Evolutionary conservation across 2,329 filamentous ascomycete species (phyloP), one percentile per base, ranked within the genome.

Genomic region (Scedosporium boydii): DNA sequence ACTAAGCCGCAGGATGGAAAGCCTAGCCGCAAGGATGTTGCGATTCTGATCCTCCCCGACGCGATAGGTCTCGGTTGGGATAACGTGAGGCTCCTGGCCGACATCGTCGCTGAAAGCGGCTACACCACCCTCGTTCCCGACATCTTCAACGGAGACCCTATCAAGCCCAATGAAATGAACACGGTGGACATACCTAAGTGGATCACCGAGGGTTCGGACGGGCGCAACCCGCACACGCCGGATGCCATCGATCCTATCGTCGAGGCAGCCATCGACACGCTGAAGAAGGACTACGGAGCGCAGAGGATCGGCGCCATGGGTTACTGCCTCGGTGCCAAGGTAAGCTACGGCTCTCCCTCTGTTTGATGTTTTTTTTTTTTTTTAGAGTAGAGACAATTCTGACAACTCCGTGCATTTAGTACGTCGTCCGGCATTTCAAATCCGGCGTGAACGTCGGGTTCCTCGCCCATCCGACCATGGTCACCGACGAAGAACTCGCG

Each of bases 311-410:
- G 83, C 1, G 82, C 79, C 14, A 82, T 86, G 0, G 89, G 89
- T 0, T 91, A 91, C 74, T 92, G 89, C 75, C 90, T 91, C 67
- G 89, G 89, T 44, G 88, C 81, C 62, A 90, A 89, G 79, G 83
- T 85, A 66, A 64, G 75, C 65, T 9, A 7, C 44, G 26, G 16
- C 14, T 27, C 23, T n/a, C 9, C 26, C 34, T 21, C 12, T 34
- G 29, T 34, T 34, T 34, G 29, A 34, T 34, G 29, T 3, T 55
- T 16, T 21, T 48, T 41, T 9, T 34, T 5, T 3, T 55, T 16
- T 21, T 48, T 41, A 63, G 4, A 10, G 26, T 16, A 14, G 16
- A 21, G 55, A 18, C 16, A 41, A 57, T 34, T 58, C 10, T 55
- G 42, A 57, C 53, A 10, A 42, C 18, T 6, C 55, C 60, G 60